Percentiles rank a stretch among this genome's conserved stretches.
These are phyloP conservation scores for Bombardia bombarda DNA, from an alignment of 495 filamentous ascomycete species.

Conservation along the genomic window DNA sequence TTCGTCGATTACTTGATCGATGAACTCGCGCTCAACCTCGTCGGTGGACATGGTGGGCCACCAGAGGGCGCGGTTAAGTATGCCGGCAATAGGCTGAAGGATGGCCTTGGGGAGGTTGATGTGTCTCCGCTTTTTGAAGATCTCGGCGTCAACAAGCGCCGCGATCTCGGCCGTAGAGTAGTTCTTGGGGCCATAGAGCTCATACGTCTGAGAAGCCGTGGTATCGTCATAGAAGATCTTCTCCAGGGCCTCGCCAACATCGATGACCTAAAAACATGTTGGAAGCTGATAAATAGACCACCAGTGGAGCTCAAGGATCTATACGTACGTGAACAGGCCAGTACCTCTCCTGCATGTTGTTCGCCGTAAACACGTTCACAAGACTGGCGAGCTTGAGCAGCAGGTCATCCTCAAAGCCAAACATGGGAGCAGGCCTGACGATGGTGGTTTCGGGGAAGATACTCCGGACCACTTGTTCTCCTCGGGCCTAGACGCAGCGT, in stretches of 20 bases:
- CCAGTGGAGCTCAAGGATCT: background rate
- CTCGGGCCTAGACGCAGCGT: conserved; percentile 50
- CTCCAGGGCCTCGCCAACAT: conserved; percentile 84
- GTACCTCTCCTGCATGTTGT: conserved; percentile 85
- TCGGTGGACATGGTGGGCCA: conserved; percentile 81
- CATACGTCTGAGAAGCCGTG: conserved; percentile 83
- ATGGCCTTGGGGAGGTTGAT: conserved; percentile 83
- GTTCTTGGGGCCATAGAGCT: conserved; percentile 90
- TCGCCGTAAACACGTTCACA: conserved; percentile 76
- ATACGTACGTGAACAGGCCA: conserved; percentile 81
- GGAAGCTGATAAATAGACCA: conserved; percentile 4
- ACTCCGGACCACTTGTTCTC: conserved; percentile 72
- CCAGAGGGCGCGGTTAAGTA: conserved; percentile 76
- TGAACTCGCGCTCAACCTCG: conserved; percentile 86
- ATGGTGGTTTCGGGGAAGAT: conserved; percentile 99
- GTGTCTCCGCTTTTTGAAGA: conserved; percentile 79
- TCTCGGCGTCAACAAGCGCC: conserved; percentile 83
- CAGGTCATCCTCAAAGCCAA: conserved; percentile 88
- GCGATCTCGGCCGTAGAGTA: conserved; percentile 85
- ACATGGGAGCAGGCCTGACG: conserved; percentile 88
- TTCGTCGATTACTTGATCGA: conserved; percentile 86
- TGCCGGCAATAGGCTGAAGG: conserved; percentile 59
- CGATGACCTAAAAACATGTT: conserved; percentile 54
- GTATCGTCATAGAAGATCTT: conserved; percentile 81
- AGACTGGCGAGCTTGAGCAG: conserved; percentile 75